Base-by-base conservation (phyloP, 1,139 yeast genomes). In the Sugiyamaella pinicola region DNA sequence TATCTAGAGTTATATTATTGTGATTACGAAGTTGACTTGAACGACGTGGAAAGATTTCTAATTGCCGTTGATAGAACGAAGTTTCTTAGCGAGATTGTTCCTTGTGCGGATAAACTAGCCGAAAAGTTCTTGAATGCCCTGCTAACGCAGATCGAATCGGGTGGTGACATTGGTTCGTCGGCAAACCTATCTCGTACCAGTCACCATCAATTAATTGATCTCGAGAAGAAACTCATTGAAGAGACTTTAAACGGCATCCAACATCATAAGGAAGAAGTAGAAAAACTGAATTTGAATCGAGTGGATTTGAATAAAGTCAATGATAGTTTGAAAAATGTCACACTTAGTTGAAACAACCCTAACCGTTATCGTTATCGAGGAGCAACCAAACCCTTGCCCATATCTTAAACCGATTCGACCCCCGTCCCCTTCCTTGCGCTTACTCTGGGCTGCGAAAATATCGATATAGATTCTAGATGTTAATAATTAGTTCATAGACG, bases 1-100 rank as follows among this genome's bases (percentile, higher is more conserved):
- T 58, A 55, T 46, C 57, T 57, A 39, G 64, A 58, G 38, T 52
- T 64, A 35, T 61, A 61, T 33, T 55, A 56, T 29, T 53, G 56
- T 10, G 60, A 53, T 21, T 49, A 42, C 21, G 60, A 61, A 47
- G 51, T 66, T 5, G 60, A 58, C 33, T 58, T 66, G 47, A 57
- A 55, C 22, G 44, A 58, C 17, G 55, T 59, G 13, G 59, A 56
- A 34, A 41, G 45, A 13, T 49, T 45, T 18, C 24, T 45, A 2
- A 12, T 45, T 13, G 34, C 41, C 4, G 41, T 35, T 24, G 41
- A 45, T 19, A 34, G 41, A 45, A 45, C 48, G 9, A 45, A 45
- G 34, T 45, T 45, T 15, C 13, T 45, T 9, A 35, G 21, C 7
- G 41, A 45, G 15, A 45, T 45, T 15, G 48, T 45, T 13, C 48